Evolutionary conservation across 305 asterid genomes (phyloP), one percentile per base, ranked within the genome.

Genomic region (Solanum hybrid): DNA sequence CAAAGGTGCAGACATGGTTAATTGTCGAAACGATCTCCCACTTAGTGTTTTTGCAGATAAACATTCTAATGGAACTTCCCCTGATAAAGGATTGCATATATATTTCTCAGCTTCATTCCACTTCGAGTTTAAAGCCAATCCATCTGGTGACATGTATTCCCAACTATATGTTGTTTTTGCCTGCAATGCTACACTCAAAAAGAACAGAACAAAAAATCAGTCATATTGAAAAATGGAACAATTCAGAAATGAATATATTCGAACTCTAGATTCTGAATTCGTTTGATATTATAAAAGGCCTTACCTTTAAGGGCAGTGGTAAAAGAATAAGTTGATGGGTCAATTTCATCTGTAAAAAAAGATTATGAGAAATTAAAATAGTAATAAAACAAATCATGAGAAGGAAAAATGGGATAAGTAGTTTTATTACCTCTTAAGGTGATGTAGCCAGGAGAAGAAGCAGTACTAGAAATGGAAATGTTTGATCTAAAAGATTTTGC

Each of bases 41-140:
- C 95, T 94, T 14, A 92, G 93, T 1, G 98, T 92, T 86, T 95
- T 96, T 6, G 98, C 93, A 1, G 99, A 97, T 32, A 97, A 89
- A 90, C 99, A 97, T 92, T 96, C 98, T 81, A 96, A 51, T 7
- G 99, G 99, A 89, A 97, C 98, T 92, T 95, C 95, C 9, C 99
- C 99, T n/a, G 99, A 97, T 29, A 94, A n/a, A 13, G 99, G 99
- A 87, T 97, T 96, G 90, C 96, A 95, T 90, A 97, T 97, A 89
- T 96, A 97, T 90, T 95, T 97, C 88, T 97, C 99, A 3, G 99
- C 99, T 11, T 97, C 98, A 87, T 94, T 93, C 99, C 99, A 96
- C 81, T 97, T 97, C 14, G 99, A 95, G 87, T 96, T 93, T 56
- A 97, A 94, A 42, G 94, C 93, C 19, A 93, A 89, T 4, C 99